Evolutionary conservation across 1,284 basidiomycete genomes (phyloP).

Genomic region (Cryptococcus sp.): DNA sequence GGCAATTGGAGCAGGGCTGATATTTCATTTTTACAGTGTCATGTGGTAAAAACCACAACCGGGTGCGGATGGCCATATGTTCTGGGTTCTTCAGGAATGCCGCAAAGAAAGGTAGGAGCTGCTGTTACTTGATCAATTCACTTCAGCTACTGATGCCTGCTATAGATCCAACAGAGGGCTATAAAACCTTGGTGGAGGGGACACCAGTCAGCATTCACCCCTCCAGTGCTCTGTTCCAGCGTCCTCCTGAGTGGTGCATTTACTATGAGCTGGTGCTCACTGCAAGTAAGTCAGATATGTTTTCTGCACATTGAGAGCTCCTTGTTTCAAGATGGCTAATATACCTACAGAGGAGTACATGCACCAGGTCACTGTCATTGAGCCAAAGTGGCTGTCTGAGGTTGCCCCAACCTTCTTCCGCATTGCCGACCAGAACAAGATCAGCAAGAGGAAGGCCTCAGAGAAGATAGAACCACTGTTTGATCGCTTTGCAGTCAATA

Average conservation of each 20-base stretch:
- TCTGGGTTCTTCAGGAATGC: conserved; percentile 95
- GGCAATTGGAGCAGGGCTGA: background rate
- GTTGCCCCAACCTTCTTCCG: conserved; percentile 95
- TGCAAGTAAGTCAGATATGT: conserved; percentile 54
- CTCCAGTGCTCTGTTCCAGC: conserved; percentile 93
- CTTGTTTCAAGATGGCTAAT: conserved; percentile 9
- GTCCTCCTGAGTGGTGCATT: conserved; percentile 74
- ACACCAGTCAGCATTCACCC: conserved; percentile 98
- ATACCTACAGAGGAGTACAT: conserved; percentile 70
- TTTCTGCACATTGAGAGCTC: too few species aligned
- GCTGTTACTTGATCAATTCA: background rate
- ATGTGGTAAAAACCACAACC: conserved; percentile 85
- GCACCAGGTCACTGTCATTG: conserved; percentile 89
- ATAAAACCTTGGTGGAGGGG: conserved; percentile 96
- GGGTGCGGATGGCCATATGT: conserved; percentile 90
- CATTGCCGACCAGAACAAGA: conserved; percentile 90
- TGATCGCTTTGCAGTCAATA: conserved; percentile 50
- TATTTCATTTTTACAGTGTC: conserved; percentile 22
- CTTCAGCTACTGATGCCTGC: conserved; percentile 2
- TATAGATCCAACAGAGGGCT: conserved; percentile 59
- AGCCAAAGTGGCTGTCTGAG: conserved; percentile 98
- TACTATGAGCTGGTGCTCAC: conserved; percentile 74
- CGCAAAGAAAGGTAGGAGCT: conserved; percentile 75
- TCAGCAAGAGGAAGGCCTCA: conserved; percentile 93
- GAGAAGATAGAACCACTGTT: conserved; percentile 88